A percentile compares a stretch with the other conserved stretches of the same genome.
Conservation (phyloP, 148 eudicot species). For the Dysphania ambrosioides region DNA sequence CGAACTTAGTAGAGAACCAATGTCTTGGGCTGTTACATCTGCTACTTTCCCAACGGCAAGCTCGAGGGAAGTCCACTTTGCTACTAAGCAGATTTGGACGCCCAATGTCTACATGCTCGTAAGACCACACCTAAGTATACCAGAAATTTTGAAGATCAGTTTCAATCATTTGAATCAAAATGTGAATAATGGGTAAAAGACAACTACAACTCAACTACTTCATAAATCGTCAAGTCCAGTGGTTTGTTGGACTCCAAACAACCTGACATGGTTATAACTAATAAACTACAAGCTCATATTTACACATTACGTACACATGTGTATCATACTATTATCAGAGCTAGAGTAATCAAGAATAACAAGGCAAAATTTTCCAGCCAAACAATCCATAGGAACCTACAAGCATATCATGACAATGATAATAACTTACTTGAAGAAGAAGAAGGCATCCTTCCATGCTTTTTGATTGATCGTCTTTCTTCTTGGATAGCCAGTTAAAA, state of each 20-base stretch:
- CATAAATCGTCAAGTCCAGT: not conserved
- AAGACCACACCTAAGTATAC: conserved; percentile 60
- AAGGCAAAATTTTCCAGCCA: not conserved
- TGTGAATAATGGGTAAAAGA: not conserved
- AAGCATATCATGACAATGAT: not conserved
- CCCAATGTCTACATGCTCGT: conserved; percentile 63
- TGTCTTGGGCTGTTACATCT: conserved; percentile 37
- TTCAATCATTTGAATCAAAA: not conserved
- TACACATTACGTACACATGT: not conserved
- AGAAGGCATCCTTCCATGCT: conserved; percentile 62
- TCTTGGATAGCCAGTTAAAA: conserved; percentile 33
- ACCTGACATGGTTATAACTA: not conserved
- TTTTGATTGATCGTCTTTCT: conserved; percentile 40
- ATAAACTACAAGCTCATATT: not conserved
- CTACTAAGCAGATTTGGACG: conserved; percentile 42
- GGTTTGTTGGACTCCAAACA: not conserved
- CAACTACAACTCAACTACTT: not conserved
- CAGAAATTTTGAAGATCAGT: not conserved
- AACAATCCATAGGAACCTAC: no score
- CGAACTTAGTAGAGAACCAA: conserved; percentile 34
- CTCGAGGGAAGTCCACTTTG: conserved; percentile 45
- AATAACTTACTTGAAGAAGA: conserved; percentile 62
- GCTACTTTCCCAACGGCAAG: conserved; percentile 55
- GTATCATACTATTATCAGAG: not conserved
- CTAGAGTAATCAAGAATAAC: not conserved